Evolutionary conservation across 179 eudicot species (phyloP).

Genomic region (Silene vulgaris): DNA sequence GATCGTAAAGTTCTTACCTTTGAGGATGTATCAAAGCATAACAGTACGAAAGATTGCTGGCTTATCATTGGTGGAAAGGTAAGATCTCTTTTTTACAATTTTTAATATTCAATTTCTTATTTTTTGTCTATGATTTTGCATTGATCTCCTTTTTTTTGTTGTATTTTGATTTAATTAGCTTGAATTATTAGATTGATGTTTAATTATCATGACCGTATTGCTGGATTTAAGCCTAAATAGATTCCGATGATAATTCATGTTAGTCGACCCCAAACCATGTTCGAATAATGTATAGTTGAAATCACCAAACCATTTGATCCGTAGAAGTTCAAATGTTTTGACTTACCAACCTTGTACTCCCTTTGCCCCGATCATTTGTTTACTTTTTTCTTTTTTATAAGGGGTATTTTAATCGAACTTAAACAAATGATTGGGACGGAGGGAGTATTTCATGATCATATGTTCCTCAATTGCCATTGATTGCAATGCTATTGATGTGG

Average conservation of each 20-base stretch:
- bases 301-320: not conserved
- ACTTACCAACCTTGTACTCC: no score
- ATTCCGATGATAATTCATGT: no score
- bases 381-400: no score
- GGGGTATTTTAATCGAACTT: no score
- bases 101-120: not conserved
- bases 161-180: not conserved
- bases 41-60: constrained; percentile 63
- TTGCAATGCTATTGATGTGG: not conserved
- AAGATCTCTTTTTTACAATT: constrained; percentile 27
- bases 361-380: no score
- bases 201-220: no score
- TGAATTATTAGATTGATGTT: not conserved
- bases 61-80: constrained; percentile 64
- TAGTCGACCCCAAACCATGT: no score
- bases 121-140: not conserved
- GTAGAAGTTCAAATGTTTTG: not conserved
- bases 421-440: no score
- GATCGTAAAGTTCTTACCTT: constrained; percentile 48
- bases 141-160: not conserved
- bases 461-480: not conserved
- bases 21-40: constrained; percentile 61
- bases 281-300: not conserved
- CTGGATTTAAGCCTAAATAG: no score
- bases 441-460: not conserved